Percentiles rank a stretch among this genome's conserved stretches.
phyloP scores from a whole-genome alignment of 2,329 filamentous ascomycete genomes.

The Pyricularia sp. region DNA sequence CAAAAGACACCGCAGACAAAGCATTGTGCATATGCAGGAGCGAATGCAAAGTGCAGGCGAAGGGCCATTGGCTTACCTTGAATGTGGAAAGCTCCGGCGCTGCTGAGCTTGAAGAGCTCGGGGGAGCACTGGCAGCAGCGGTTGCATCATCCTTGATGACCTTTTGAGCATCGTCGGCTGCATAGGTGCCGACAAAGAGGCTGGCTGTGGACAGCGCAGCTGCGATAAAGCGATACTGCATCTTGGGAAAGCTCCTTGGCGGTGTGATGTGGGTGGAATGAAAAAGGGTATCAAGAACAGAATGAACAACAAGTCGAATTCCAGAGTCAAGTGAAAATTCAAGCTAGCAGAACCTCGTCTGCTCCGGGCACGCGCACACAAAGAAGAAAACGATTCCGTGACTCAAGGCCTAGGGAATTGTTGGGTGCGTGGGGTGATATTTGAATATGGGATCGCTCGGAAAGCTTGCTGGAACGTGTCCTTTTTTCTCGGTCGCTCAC shows the following conservation, averaged over 20 bases:
- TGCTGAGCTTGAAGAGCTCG: constrained; percentile 43
- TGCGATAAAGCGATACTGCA: constrained; percentile 78
- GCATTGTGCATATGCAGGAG: not conserved
- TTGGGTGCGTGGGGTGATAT: constrained; percentile 2
- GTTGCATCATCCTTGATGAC: constrained; percentile 36
- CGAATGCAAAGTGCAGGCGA: not conserved
- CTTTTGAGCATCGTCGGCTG: constrained; percentile 58
- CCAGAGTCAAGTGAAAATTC: not conserved
- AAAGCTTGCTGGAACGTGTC: constrained; percentile 4
- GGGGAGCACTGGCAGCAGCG: constrained; percentile 29
- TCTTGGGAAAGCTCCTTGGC: constrained; percentile 31
- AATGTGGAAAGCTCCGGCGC: constrained; percentile 68
- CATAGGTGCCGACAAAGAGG: constrained; percentile 18
- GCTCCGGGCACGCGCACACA: constrained; percentile 4
- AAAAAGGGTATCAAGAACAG: not conserved
- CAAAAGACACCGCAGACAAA: not conserved
- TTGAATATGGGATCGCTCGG: constrained; percentile 1
- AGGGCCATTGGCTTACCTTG: constrained; percentile 55
- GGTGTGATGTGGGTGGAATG: not conserved
- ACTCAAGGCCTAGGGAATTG: not conserved
- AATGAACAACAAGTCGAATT: not conserved
- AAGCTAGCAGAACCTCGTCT: constrained; percentile 1
- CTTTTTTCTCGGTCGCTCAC: constrained; percentile 6
- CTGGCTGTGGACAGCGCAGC: constrained; percentile 60
- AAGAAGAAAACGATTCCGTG: constrained; percentile 1